Percentiles rank a stretch among this genome's conserved stretches.
Evolutionary conservation across 2,329 filamentous ascomycete species (phyloP).

Genomic region (Talaromyces albobiverticillius): DNA sequence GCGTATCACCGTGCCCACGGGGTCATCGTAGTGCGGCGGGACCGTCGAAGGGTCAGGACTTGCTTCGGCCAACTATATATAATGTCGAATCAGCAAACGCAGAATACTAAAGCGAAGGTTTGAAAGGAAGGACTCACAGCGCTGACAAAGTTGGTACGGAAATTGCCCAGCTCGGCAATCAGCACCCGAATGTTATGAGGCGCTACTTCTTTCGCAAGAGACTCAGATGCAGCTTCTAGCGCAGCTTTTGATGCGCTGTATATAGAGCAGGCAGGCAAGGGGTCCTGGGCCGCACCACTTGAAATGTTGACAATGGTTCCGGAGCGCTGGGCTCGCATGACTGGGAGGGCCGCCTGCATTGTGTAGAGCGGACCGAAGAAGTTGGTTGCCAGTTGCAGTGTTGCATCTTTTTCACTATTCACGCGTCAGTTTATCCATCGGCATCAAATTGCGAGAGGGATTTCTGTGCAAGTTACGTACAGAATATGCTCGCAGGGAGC

Average conservation of each 20-base stretch:
- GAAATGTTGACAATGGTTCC: conserved; percentile 1
- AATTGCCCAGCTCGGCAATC: conserved; percentile 24
- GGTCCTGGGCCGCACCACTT: background rate
- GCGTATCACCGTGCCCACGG: background rate
- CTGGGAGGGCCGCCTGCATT: background rate
- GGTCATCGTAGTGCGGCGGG: background rate
- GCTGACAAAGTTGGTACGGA: conserved; percentile 24
- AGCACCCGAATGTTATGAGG: conserved; percentile 25
- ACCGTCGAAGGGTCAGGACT: background rate
- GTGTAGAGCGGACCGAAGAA: background rate
- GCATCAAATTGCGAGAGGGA: too few species aligned
- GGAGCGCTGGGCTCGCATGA: background rate
- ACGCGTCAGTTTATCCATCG: background rate
- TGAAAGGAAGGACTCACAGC: background rate
- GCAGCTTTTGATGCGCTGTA: background rate
- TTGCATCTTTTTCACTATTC: background rate
- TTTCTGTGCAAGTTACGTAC: background rate
- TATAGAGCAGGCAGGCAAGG: background rate
- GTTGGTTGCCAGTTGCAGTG: background rate
- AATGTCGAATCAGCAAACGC: background rate
- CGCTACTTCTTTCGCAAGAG: conserved; percentile 22
- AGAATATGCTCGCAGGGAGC: background rate
- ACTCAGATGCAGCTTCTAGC: conserved; percentile 20
- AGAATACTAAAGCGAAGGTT: background rate
- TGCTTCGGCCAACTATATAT: background rate